Percentiles rank a stretch among this genome's conserved stretches.
Conservation (phyloP, 1,284 basidiomycete species). For the Athelia sp. region DNA sequence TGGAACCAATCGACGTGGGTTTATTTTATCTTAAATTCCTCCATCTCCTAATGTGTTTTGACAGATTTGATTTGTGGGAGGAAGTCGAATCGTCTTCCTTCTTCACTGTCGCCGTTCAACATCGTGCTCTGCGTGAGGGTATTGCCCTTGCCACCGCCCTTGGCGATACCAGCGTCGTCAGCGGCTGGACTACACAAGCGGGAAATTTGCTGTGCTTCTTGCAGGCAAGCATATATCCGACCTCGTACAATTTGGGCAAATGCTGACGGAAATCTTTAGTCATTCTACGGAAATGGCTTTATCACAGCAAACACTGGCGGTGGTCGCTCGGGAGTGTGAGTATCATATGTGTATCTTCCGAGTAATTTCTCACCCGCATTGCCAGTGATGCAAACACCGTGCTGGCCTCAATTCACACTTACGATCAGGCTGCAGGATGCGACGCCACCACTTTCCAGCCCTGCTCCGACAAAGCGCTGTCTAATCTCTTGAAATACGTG, state of each 20-base stretch:
- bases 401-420: conserved; percentile 36
- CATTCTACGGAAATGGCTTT: conserved; percentile 35
- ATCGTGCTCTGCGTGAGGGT: conserved; percentile 39
- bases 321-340: conserved; percentile 29
- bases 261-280: conserved; percentile 14
- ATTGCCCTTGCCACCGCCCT: conserved; percentile 29
- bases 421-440: conserved; percentile 45
- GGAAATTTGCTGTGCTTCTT: conserved; percentile 37
- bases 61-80: conserved; percentile 45
- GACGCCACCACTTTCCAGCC: conserved; percentile 53
- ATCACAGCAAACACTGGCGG: conserved; percentile 37
- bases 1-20: conserved; percentile 36
- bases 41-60: not conserved
- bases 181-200: conserved; percentile 32
- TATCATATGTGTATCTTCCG: not conserved
- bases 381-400: not conserved
- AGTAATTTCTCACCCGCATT: not conserved
- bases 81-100: conserved; percentile 40
- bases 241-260: not conserved
- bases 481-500: conserved; percentile 47
- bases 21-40: not conserved
- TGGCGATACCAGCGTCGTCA: conserved; percentile 26
- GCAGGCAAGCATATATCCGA: conserved; percentile 22
- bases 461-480: conserved; percentile 53
- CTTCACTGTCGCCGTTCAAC: conserved; percentile 44